A percentile compares a stretch with the other conserved stretches of the same genome.
phyloP scores from a whole-genome alignment of 768 basidiomycete genomes.

The Kwoniella pini region DNA sequence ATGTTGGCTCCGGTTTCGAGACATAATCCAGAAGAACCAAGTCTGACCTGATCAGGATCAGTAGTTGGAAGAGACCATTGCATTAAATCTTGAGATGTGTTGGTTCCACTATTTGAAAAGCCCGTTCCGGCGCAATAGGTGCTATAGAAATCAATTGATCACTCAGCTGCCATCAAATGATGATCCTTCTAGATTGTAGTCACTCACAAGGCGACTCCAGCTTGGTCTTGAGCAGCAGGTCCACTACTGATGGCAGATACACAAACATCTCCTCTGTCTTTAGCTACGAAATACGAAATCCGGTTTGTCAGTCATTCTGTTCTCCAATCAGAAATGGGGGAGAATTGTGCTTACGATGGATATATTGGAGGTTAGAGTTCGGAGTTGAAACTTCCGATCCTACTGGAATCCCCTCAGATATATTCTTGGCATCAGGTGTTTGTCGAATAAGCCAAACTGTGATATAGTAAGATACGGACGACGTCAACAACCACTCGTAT shows the following conservation, averaged over 20 bases:
- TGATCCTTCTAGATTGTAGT: neutral
- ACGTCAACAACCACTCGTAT: neutral
- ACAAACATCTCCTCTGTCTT: slow-evolving; percentile 4
- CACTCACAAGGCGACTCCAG: slow-evolving; percentile 10
- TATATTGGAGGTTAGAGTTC: neutral
- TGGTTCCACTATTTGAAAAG: neutral
- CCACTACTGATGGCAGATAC: neutral
- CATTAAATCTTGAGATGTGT: neutral
- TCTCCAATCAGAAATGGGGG: too few relatives aligned
- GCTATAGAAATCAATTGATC: neutral
- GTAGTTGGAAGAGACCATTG: slow-evolving; percentile 4
- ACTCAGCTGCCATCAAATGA: neutral
- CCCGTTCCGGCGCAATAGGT: slow-evolving; percentile 11
- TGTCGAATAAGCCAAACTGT: slow-evolving; percentile 7
- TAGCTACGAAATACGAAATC: neutral
- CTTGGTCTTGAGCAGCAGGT: neutral
- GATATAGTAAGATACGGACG: neutral
- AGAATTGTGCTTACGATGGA: neutral
- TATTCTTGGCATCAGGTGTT: neutral
- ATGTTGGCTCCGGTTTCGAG: slow-evolving; percentile 1
- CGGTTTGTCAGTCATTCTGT: neutral
- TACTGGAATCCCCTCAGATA: neutral
- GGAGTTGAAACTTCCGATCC: neutral
- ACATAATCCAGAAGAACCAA: slow-evolving; percentile 1
- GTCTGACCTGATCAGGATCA: slow-evolving; percentile 3